Base-by-base conservation (phyloP, 2,329 filamentous ascomycete genomes). In the Geosmithia flava region DNA sequence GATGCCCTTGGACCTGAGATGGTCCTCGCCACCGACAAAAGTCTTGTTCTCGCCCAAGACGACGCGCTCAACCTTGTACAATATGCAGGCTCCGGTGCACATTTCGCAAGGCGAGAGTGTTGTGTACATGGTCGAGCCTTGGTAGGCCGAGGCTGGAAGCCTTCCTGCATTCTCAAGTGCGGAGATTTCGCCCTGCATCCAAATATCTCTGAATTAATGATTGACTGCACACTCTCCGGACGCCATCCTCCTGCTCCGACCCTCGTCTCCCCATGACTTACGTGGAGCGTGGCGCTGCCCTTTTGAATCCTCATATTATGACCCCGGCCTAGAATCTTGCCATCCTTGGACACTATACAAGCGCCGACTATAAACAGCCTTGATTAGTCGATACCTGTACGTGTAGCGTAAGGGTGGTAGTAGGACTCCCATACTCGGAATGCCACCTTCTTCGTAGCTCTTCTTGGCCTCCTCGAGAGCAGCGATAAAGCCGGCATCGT, bases 51-150 rank as follows among this genome's bases (percentile, higher is more conserved):
- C 85, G 45, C 83, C 85, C 55, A 90, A 78, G 29, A 90, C 84
- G 3, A 89, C 83, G 20, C 85, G 75, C 44, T 75, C 71, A 50
- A 90, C 75, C 57, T 83, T 83, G 70, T 88, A 90, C 51, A 89
- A 71, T 51, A 90, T 68, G 57, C 84, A 88, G 2, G 85, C 83
- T 8, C 85, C 85, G 3, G 85, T 87, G 63, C 82, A 90, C 85
- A 89, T 89, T 59, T 87, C 83, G 62, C 85, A 90, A 1, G 85
- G 85, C 2, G 82, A 86, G 7, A 90, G 69, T 1, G 85, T 88
- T 2, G 85, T 90, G 65, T 86, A 90, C 83, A 90, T 88, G n/a
- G 84, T 89, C 37, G 81, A 76, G 41, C 50, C 54, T 54, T 74
- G 73, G 63, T 88, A 89, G 6, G 75, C 74, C 2, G 76, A 76